These are phyloP conservation scores for Lyophyllum semitale DNA, from an alignment of 768 basidiomycete species.

Conservation along the genomic window DNA sequence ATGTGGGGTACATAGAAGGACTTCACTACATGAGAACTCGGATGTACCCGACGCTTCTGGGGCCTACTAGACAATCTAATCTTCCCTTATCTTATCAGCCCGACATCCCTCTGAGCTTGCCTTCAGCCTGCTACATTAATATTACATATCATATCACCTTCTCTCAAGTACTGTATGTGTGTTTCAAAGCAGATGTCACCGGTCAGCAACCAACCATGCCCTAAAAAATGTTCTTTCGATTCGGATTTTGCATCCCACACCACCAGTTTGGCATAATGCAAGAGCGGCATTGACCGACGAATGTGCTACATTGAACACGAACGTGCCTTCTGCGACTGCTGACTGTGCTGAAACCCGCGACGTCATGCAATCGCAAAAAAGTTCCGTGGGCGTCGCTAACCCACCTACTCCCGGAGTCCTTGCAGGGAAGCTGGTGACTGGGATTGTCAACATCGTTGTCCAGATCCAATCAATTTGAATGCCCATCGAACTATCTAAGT, in stretches of 20 bases:
- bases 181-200: background rate
- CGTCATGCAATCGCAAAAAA: background rate
- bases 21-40: too few relatives aligned
- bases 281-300: background rate
- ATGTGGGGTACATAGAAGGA: too few relatives aligned
- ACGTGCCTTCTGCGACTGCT: background rate
- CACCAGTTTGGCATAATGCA: background rate
- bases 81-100: background rate
- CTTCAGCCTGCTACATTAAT: too few relatives aligned
- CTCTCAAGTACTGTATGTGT: too few relatives aligned
- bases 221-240: background rate
- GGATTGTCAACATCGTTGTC: background rate
- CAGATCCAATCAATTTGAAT: background rate
- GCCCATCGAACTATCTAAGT: background rate
- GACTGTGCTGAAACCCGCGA: background rate
- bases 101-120: background rate
- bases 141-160: too few relatives aligned
- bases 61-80: background rate
- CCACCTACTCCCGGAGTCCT: background rate
- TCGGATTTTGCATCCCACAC: background rate
- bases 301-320: background rate
- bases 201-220: background rate
- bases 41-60: too few relatives aligned
- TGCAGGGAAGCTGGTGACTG: background rate
- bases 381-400: background rate